These are phyloP conservation scores for Vigna angularis DNA, from an alignment of 306 rosid genomes.

Conservation along the genomic window DNA sequence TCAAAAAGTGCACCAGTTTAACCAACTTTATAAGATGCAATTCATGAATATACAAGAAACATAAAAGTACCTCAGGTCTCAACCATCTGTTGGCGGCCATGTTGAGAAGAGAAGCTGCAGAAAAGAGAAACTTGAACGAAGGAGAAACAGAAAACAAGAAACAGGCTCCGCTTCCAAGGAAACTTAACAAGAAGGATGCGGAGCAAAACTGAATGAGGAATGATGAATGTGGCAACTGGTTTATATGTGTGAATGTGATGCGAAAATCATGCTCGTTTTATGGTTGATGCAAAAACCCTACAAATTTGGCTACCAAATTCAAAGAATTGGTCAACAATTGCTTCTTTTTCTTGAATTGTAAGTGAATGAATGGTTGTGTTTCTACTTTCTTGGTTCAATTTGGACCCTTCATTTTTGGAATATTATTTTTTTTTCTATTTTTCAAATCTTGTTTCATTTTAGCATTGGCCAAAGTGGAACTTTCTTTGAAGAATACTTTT, in stretches of 20 bases:
- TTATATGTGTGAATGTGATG: conserved; percentile 32
- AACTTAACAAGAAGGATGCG: conserved; percentile 35
- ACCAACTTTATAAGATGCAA: no score
- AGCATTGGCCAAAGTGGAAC: neutral
- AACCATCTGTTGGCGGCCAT: conserved; percentile 72
- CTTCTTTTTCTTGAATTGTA: neutral
- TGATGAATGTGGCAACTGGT: neutral
- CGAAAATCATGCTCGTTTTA: conserved; percentile 3
- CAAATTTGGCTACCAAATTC: conserved; percentile 14
- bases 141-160: neutral
- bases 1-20: neutral
- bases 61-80: conserved; percentile 77
- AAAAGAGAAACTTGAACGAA: conserved; percentile 1
- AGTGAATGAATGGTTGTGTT: neutral
- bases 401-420: conserved; percentile 12
- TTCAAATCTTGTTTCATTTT: neutral
- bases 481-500: neutral
- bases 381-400: conserved; percentile 20
- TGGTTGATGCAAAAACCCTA: neutral
- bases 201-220: conserved; percentile 13
- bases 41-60: neutral
- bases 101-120: conserved; percentile 10
- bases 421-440: neutral
- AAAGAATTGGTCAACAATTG: conserved; percentile 39
- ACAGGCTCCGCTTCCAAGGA: conserved; percentile 32